Conservation (phyloP, 345 rosid genomes). For the Balakata baccata region DNA sequence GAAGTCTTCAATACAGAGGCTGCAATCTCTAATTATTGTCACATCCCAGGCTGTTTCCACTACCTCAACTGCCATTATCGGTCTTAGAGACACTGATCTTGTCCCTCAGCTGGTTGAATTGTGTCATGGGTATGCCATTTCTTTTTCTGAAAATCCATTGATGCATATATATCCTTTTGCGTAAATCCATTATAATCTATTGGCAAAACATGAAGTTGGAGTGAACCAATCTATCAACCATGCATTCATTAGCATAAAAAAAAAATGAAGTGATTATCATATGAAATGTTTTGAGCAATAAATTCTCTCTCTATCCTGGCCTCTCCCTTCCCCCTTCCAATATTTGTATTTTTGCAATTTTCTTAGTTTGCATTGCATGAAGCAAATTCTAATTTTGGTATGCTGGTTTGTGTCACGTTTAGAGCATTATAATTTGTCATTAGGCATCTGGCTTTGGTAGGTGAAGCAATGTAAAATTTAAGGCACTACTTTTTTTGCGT, state of each 20-base stretch:
- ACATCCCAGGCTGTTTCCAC: constrained; percentile 88
- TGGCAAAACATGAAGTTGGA: background rate
- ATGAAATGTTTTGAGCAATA: background rate
- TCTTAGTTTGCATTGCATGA: background rate
- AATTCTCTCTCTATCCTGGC: background rate
- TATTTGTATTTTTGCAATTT: background rate
- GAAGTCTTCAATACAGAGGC: constrained; percentile 61
- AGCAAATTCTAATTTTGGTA: constrained; percentile 6
- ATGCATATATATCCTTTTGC: background rate
- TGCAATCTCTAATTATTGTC: constrained; percentile 73
- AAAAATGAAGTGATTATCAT: background rate
- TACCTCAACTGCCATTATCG: constrained; percentile 73
- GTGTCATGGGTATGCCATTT: constrained; percentile 71
- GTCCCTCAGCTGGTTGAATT: constrained; percentile 90
- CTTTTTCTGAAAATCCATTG: background rate
- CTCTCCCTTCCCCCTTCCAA: background rate
- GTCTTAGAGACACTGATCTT: constrained; percentile 81
- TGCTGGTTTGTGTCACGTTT: constrained; percentile 6
- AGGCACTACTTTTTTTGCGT: constrained; percentile 16
- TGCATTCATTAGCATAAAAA: background rate
- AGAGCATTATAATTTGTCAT: constrained; percentile 12
- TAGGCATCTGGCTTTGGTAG: constrained; percentile 27
- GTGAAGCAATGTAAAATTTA: constrained; percentile 27
- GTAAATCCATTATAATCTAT: background rate
- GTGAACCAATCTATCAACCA: background rate